These are phyloP conservation scores for Martensiomyces pterosporus DNA, from an alignment of 192 early-diverging fungal genomes.

Conservation along the genomic window DNA sequence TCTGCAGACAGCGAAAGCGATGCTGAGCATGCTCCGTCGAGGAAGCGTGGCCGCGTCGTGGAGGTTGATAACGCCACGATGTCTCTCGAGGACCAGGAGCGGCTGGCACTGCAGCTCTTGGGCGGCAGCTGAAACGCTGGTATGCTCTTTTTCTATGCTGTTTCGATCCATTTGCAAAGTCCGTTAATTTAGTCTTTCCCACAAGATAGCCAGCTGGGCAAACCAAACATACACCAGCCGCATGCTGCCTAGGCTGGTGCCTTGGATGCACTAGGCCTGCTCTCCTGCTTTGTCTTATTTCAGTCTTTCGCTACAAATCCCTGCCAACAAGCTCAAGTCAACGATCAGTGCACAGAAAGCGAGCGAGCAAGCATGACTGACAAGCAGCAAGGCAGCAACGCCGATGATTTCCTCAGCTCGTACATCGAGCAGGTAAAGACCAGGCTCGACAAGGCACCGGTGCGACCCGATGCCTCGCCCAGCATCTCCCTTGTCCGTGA, in stretches of 20 bases:
- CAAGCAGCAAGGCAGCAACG: slow-evolving; percentile 1
- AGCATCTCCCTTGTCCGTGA: slow-evolving; percentile 16
- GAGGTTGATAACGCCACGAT: slow-evolving; percentile 37
- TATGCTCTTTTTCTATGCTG: too few species aligned
- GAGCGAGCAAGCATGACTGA: neutral
- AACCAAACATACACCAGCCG: too few species aligned
- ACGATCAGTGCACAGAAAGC: too few species aligned
- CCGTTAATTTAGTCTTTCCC: neutral
- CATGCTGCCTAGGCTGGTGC: too few species aligned
- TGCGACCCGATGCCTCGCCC: slow-evolving; percentile 18
- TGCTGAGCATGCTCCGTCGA: neutral
- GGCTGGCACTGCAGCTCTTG: slow-evolving; percentile 45
- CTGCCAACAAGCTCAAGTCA: too few species aligned
- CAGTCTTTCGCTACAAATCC: too few species aligned
- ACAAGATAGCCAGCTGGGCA: too few species aligned
- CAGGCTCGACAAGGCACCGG: slow-evolving; percentile 20
- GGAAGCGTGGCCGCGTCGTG: slow-evolving; percentile 18
- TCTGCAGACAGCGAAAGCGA: slow-evolving; percentile 40
- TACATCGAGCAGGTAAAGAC: slow-evolving; percentile 30
- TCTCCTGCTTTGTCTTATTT: too few species aligned
- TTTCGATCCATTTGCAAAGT: too few species aligned
- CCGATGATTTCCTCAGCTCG: slow-evolving; percentile 33
- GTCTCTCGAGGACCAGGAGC: slow-evolving; percentile 49
- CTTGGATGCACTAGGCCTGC: too few species aligned
- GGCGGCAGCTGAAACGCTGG: slow-evolving; percentile 15